Base-by-base conservation (phyloP, 495 filamentous ascomycete species). In the Neurospora discreta region DNA sequence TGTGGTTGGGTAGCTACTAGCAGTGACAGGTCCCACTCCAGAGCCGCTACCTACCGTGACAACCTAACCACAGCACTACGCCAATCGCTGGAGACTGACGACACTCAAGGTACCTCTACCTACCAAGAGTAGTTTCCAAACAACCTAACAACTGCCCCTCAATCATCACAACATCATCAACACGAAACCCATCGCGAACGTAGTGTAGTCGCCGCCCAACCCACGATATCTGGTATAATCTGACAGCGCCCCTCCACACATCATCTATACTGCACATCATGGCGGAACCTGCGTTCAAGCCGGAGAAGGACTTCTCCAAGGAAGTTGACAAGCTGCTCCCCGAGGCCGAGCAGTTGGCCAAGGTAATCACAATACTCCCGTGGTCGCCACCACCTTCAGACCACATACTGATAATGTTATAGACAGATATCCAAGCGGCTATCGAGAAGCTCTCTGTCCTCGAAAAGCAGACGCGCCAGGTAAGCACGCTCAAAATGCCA, bases 391-490 rank as follows among this genome's bases (percentile, higher is more conserved):
- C 26, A 15, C 15, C n/a, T 13, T 20, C 26, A 16, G 4, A 30
- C 30, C n/a, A 46, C 3, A 71, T 77, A 69, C 39, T 46, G 43
- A 33, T 73, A 69, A 67, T 73, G 23, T 72, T 9, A 26, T 74
- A 96, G 92, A 89, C 85, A 78, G 91, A 95, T 83, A 85, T 94
- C 73, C 88, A 90, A 80, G 89, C 86, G 40, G 94, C 94, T 74
- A 91, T 99, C 76, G 95, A 99, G 83, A 98, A 97, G 87, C 90
- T 98, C 70, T 85, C 93, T 44, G 82, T 84, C 26, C 84, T 99
- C 76, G 95, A 99, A 87, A 99, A 98, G 83, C 93, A 98, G 84
- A 90, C 95, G 69, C 89, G 95, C 87, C 95, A 99, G 88, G 94
- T 97, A 81, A 73, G 82, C 68, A 15, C 42, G 30, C 20, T 67